A percentile compares a stretch with the other conserved stretches of the same genome.
These are phyloP conservation scores for Pestalotiopsis sp. DNA, from an alignment of 2,329 filamentous ascomycete genomes.

Conservation along the genomic window DNA sequence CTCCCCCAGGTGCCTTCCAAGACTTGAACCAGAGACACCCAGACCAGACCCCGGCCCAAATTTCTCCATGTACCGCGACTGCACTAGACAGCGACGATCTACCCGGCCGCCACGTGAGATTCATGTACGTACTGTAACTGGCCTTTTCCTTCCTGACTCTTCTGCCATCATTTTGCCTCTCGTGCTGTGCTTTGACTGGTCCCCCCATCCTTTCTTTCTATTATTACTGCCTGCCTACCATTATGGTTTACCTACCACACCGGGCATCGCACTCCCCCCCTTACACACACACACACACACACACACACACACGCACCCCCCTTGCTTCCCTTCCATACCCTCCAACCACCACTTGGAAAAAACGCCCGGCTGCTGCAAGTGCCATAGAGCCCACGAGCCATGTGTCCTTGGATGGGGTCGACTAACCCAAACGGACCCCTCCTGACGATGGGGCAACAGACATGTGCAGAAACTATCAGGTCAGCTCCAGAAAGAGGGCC, in stretches of 20 bases:
- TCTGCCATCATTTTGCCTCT: not conserved
- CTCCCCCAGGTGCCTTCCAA: conserved; percentile 9
- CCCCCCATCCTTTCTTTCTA: not conserved
- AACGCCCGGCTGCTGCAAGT: not conserved
- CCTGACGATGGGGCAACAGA: not conserved
- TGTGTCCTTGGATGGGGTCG: not conserved
- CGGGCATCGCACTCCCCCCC: not conserved
- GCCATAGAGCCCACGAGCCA: not conserved
- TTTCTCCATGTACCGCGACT: not conserved
- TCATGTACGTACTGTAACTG: not conserved
- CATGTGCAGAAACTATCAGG: not conserved
- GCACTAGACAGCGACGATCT: conserved; percentile 20
- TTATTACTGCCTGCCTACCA: no score
- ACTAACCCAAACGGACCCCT: not conserved
- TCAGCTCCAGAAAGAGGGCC: not conserved
- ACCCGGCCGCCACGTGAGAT: conserved; percentile 11
- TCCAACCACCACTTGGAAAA: no score
- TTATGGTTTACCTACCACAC: not conserved
- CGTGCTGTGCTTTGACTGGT: not conserved
- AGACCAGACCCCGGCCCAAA: not conserved
- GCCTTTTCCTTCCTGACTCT: not conserved
- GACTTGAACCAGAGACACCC: not conserved
- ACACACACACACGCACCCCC: not conserved
- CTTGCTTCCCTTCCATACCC: not conserved
- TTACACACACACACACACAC: not conserved